Percentiles rank a stretch among this genome's conserved stretches.
phyloP scores from a whole-genome alignment of 768 basidiomycete genomes.

The Lactarius tabidus region DNA sequence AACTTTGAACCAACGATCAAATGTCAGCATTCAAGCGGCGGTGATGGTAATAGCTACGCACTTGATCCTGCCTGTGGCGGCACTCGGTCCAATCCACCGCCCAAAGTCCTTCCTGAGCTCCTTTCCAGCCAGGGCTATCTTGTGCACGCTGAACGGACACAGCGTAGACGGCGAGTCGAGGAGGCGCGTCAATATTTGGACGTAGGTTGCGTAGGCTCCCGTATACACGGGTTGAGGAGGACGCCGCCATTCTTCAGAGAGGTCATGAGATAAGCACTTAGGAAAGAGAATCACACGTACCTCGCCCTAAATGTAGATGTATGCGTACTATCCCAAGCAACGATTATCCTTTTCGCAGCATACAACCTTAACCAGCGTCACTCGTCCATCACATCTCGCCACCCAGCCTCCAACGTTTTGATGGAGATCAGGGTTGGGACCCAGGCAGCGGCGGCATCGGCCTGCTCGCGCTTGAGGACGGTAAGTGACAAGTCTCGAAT shows the following conservation, averaged over 20 bases:
- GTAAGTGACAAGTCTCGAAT: constrained; percentile 62
- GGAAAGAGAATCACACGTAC: constrained; percentile 37
- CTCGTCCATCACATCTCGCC: constrained; percentile 79
- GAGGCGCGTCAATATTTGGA: constrained; percentile 92
- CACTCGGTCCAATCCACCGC: constrained; percentile 97
- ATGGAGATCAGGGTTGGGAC: constrained; percentile 22
- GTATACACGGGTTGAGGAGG: constrained; percentile 59
- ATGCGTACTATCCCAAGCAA: constrained; percentile 77
- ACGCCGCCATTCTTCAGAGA: constrained; percentile 71
- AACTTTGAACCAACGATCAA: constrained; percentile 64
- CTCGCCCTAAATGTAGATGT: constrained; percentile 69
- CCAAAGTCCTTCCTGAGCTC: constrained; percentile 93
- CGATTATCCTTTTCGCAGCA: constrained; percentile 85
- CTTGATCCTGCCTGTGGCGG: constrained; percentile 96
- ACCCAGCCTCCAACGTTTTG: constrained; percentile 58
- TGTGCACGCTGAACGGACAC: constrained; percentile 91
- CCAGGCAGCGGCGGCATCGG: constrained; percentile 27
- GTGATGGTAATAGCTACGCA: constrained; percentile 31
- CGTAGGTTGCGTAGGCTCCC: constrained; percentile 77
- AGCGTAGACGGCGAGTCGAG: constrained; percentile 82
- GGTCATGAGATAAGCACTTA: constrained; percentile 13
- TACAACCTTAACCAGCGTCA: constrained; percentile 90
- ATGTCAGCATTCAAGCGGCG: background rate
- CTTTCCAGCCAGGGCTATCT: constrained; percentile 93
- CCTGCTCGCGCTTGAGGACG: constrained; percentile 35